phyloP scores from a whole-genome alignment of 1,284 basidiomycete species.

The Cryptococcus amylolentus region DNA sequence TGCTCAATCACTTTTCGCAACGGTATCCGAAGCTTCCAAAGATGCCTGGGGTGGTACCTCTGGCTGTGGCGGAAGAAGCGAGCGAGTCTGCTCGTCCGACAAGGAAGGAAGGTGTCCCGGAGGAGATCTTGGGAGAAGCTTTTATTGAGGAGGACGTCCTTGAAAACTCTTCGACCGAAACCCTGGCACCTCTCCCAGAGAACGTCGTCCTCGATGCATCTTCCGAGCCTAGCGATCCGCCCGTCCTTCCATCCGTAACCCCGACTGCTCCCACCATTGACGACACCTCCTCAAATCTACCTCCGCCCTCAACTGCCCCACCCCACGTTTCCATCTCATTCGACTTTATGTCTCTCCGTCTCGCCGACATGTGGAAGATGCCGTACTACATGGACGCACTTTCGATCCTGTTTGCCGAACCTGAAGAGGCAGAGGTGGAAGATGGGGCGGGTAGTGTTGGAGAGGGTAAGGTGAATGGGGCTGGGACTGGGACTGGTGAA shows the following conservation, averaged over 20 bases:
- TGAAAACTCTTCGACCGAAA: no score
- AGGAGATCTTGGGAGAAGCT: no score
- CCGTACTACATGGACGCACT: constrained; percentile 68
- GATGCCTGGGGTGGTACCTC: constrained; percentile 16
- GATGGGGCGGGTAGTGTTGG: constrained; percentile 7
- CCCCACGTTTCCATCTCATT: constrained; percentile 66
- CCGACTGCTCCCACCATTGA: neutral
- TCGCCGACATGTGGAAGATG: constrained; percentile 79
- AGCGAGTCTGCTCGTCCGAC: no score
- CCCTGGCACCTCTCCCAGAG: no score
- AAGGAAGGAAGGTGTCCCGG: no score
- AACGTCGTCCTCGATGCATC: neutral
- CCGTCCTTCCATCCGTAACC: neutral
- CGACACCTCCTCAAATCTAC: neutral
- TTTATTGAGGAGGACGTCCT: no score
- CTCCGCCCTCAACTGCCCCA: constrained; percentile 13
- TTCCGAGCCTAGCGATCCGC: neutral
- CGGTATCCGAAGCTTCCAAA: constrained; percentile 84
- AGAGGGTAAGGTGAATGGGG: no score
- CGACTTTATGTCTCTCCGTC: constrained; percentile 68
- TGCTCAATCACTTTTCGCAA: constrained; percentile 93
- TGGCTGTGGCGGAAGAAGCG: no score
- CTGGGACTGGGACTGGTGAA: neutral
- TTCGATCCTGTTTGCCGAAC: constrained; percentile 62
- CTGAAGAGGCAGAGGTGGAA: constrained; percentile 56